Percentiles rank a stretch among this genome's conserved stretches.
Evolutionary conservation across 75 land plant genomes (phyloP).

Genomic region (Sequoia sempervirens): DNA sequence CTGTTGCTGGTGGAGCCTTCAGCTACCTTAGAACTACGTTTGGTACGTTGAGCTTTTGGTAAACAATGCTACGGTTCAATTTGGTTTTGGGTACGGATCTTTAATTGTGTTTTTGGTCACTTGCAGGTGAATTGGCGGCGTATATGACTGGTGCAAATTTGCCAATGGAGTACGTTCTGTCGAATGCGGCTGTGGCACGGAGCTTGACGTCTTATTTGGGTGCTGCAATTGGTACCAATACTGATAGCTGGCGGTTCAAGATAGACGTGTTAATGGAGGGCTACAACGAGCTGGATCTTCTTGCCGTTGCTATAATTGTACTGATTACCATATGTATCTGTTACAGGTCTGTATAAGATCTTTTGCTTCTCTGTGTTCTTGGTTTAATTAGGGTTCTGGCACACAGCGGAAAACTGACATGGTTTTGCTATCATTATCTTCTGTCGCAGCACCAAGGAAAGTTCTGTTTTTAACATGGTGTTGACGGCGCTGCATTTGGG

Average conservation of each 20-base stretch:
- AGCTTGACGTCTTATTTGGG: slow-evolving; percentile 71
- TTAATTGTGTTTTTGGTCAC: neutral
- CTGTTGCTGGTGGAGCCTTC: slow-evolving; percentile 97
- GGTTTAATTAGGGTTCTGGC: neutral
- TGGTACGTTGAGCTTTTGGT: slow-evolving; percentile 24
- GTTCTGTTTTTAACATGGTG: slow-evolving; percentile 75
- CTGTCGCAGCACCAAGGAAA: slow-evolving; percentile 69
- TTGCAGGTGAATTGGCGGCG: slow-evolving; percentile 84
- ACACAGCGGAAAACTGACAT: neutral
- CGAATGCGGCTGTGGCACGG: slow-evolving; percentile 89
- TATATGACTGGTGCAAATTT: slow-evolving; percentile 85
- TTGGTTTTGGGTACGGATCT: neutral
- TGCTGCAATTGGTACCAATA: slow-evolving; percentile 43
- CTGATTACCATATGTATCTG: slow-evolving; percentile 71
- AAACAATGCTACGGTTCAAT: neutral
- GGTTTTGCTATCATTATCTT: neutral
- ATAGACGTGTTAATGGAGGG: slow-evolving; percentile 46
- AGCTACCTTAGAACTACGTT: slow-evolving; percentile 86
- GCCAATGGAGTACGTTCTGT: slow-evolving; percentile 85
- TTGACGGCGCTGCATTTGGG: slow-evolving; percentile 61
- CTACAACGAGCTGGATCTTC: slow-evolving; percentile 65
- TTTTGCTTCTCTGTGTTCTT: neutral
- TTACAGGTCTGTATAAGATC: slow-evolving; percentile 40
- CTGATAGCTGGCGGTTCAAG: slow-evolving; percentile 52
- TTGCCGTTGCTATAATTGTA: slow-evolving; percentile 65